Conservation (phyloP, 2,329 filamentous ascomycete species). For the Monilinia fructigena region DNA sequence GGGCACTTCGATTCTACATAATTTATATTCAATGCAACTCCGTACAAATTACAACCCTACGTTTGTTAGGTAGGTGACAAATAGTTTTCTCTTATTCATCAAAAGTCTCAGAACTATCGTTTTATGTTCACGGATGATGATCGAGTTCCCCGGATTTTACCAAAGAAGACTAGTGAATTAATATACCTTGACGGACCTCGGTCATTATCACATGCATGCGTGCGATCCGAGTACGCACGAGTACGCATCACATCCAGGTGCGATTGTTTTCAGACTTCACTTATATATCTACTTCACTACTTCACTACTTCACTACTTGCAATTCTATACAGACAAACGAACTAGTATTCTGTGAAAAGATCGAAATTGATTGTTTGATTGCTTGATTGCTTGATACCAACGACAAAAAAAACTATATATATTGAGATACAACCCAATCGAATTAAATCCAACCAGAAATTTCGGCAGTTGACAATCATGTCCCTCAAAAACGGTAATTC, state of each 20-base stretch:
- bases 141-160: conserved; percentile 15
- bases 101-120: too few species aligned
- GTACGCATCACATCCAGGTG: not conserved
- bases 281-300: not conserved
- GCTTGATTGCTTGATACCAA: not conserved
- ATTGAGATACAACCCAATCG: too few species aligned
- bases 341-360: too few species aligned
- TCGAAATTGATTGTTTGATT: not conserved
- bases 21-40: too few species aligned
- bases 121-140: too few species aligned
- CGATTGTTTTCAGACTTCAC: not conserved
- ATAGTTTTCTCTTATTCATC: too few species aligned
- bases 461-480: conserved; percentile 1
- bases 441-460: not conserved
- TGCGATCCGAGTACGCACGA: not conserved
- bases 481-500: conserved; percentile 21
- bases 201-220: conserved; percentile 19
- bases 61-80: too few species aligned
- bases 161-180: not conserved
- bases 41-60: too few species aligned
- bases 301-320: too few species aligned
- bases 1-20: too few species aligned
- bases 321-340: not conserved
- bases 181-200: not conserved
- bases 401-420: too few species aligned